Evolutionary conservation across 1,139 yeast species (phyloP).

Genomic region (Trichomonascaceae sp.): DNA sequence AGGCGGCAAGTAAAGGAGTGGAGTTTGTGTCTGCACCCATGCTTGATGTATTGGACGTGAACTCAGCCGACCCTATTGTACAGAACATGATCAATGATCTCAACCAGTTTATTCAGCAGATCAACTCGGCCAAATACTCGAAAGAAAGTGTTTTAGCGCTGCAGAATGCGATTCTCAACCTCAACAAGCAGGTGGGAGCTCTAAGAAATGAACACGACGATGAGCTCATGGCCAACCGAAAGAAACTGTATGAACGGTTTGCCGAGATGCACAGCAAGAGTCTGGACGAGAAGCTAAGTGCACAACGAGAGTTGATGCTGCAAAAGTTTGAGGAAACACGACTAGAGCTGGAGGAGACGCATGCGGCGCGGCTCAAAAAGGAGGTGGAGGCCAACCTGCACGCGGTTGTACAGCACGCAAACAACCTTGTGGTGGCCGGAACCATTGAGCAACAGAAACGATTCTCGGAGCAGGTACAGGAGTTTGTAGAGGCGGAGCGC

Average conservation of each 20-base stretch:
- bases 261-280: slow-evolving; percentile 17
- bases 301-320: slow-evolving; percentile 40
- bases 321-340: slow-evolving; percentile 51
- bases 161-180: slow-evolving; percentile 17
- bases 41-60: neutral
- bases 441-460: slow-evolving; percentile 61
- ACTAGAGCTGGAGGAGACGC: slow-evolving; percentile 47
- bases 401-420: slow-evolving; percentile 60
- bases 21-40: too few relatives aligned
- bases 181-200: slow-evolving; percentile 18
- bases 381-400: slow-evolving; percentile 63
- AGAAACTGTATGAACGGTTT: slow-evolving; percentile 17
- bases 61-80: neutral
- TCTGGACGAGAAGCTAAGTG: slow-evolving; percentile 30
- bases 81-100: neutral
- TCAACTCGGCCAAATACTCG: slow-evolving; percentile 30
- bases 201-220: slow-evolving; percentile 14
- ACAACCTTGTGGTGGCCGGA: slow-evolving; percentile 60
- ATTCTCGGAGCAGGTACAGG: slow-evolving; percentile 50
- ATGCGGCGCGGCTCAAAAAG: slow-evolving; percentile 42
- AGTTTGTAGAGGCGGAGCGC: slow-evolving; percentile 68
- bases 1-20: neutral
- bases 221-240: slow-evolving; percentile 16
- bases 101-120: slow-evolving; percentile 38
- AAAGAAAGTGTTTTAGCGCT: slow-evolving; percentile 19